phyloP scores from a whole-genome alignment of 176 grass and related monocot species.

The Carex scoparia region DNA sequence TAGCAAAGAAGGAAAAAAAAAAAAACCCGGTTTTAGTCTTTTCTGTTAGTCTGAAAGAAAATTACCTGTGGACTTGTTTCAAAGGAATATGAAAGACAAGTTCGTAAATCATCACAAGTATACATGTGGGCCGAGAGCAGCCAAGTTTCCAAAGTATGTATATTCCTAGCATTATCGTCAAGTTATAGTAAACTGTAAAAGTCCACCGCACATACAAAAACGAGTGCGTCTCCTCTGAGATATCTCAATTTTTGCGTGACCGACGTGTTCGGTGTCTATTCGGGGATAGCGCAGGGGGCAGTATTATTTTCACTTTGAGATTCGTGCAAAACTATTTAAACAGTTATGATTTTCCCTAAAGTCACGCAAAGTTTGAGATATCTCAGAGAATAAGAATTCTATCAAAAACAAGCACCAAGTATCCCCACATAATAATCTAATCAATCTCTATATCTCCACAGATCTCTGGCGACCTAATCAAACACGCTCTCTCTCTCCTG shows the following conservation, averaged over 20 bases:
- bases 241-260: no score
- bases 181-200: neutral
- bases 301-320: no score
- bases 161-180: neutral
- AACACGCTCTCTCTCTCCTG: slow-evolving; percentile 20
- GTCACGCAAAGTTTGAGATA: no score
- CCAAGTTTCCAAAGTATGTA: neutral
- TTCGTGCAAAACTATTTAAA: no score
- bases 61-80: neutral
- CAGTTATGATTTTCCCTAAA: no score
- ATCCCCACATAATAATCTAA: neutral
- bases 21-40: neutral
- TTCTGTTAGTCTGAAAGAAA: neutral
- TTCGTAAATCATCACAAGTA: neutral
- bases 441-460: neutral
- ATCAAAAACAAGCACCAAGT: neutral
- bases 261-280: no score
- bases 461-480: slow-evolving; percentile 17
- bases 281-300: no score
- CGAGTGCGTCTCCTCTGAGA: neutral
- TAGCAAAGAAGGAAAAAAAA: neutral
- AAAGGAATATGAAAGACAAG: neutral
- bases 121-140: neutral
- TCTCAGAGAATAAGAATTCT: no score
- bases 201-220: neutral